These are phyloP conservation scores for Colletotrichum destructivum DNA, from an alignment of 2,329 filamentous ascomycete species.

Conservation along the genomic window DNA sequence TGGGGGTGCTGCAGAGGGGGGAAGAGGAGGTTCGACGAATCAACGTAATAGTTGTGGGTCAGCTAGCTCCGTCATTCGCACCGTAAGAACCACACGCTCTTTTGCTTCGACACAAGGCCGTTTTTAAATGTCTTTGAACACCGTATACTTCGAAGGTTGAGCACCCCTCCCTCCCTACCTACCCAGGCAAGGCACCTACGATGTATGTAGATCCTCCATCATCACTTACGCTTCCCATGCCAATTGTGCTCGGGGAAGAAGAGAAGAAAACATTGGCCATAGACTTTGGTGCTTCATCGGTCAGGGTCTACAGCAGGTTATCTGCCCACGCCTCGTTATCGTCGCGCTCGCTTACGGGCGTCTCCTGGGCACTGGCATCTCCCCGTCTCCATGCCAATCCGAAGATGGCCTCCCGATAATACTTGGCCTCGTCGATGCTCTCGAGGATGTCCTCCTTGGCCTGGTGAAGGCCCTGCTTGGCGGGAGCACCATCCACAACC, in stretches of 20 bases:
- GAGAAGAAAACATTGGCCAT: not conserved
- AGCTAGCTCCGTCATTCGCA: conserved; percentile 3
- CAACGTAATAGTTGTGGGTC: not conserved
- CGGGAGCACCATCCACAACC: conserved; percentile 74
- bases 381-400: conserved; percentile 47
- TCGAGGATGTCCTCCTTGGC: conserved; percentile 93
- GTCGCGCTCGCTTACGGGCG: conserved; percentile 39
- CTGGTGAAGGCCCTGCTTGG: conserved; percentile 84
- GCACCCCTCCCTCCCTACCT: too few relatives aligned
- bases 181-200: too few relatives aligned
- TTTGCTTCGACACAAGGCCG: too few relatives aligned
- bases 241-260: too few relatives aligned
- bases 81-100: not conserved
- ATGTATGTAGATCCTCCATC: not conserved
- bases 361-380: conserved; percentile 26
- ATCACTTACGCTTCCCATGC: not conserved
- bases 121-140: not conserved
- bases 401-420: conserved; percentile 83
- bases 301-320: conserved; percentile 31
- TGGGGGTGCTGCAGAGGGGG: conserved; percentile 1
- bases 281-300: not conserved
- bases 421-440: conserved; percentile 92
- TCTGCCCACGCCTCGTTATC: conserved; percentile 42
- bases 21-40: too few relatives aligned
- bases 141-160: not conserved